Evolutionary conservation across 2,329 filamentous ascomycete genomes (phyloP).

Genomic region (Cladosporium colombiae): DNA sequence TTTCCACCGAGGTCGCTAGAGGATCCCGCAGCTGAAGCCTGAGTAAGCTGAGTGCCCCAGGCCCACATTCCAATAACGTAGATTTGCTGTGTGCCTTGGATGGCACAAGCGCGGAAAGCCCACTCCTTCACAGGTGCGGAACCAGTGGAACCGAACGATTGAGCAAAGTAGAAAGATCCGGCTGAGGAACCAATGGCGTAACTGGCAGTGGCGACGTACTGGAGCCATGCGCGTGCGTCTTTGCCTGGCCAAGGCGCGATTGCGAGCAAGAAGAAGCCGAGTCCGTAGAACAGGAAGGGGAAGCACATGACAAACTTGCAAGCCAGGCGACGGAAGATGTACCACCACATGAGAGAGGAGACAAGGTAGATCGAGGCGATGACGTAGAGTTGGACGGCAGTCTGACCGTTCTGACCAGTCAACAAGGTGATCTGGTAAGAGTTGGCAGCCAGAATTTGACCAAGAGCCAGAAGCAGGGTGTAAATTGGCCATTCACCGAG

Average conservation of each 20-base stretch:
- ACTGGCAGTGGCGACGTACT: slow-evolving; percentile 61
- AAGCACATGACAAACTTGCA: slow-evolving; percentile 59
- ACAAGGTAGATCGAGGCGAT: slow-evolving; percentile 61
- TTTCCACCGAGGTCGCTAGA: slow-evolving; percentile 22
- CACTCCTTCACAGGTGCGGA: slow-evolving; percentile 64
- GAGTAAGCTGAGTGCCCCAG: slow-evolving; percentile 55
- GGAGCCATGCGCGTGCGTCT: slow-evolving; percentile 53
- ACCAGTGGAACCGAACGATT: slow-evolving; percentile 57
- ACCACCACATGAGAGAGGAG: slow-evolving; percentile 64
- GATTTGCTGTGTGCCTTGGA: slow-evolving; percentile 67
- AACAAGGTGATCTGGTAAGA: slow-evolving; percentile 70
- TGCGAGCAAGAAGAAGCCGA: slow-evolving; percentile 65
- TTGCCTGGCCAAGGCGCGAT: slow-evolving; percentile 57
- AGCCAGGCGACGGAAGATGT: slow-evolving; percentile 59
- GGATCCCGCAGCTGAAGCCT: neutral
- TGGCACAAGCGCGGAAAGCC: slow-evolving; percentile 67
- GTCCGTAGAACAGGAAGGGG: slow-evolving; percentile 64
- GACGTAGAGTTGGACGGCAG: slow-evolving; percentile 60
- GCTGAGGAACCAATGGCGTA: slow-evolving; percentile 65
- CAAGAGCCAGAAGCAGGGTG: slow-evolving; percentile 61
- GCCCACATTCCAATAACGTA: slow-evolving; percentile 68
- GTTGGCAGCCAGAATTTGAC: slow-evolving; percentile 65
- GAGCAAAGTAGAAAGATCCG: slow-evolving; percentile 65
- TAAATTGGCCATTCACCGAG: slow-evolving; percentile 63
- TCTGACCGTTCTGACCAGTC: slow-evolving; percentile 62